A percentile compares a stretch with the other conserved stretches of the same genome.
Evolutionary conservation across 192 early-diverging fungal species (phyloP).

Genomic region (Chytriomyces sp.): DNA sequence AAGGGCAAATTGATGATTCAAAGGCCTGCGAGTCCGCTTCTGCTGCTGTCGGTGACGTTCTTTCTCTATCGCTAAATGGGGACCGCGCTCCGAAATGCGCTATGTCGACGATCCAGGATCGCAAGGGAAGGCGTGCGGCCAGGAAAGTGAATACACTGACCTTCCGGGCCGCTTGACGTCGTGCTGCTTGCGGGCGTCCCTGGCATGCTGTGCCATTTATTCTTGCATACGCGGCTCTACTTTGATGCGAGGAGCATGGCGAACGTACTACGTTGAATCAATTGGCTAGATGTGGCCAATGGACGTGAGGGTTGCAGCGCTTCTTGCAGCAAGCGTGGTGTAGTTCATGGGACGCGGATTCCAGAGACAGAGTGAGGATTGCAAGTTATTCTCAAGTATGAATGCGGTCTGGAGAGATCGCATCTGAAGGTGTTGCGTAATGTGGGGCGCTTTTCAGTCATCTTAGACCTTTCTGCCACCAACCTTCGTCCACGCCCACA

Average conservation of each 20-base stretch:
- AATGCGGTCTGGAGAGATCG: neutral
- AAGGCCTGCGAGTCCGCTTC: no score
- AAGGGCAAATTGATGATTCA: no score
- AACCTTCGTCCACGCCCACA: neutral
- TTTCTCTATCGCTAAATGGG: neutral
- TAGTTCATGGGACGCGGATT: conserved; percentile 33
- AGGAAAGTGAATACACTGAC: no score
- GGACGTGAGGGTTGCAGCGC: neutral
- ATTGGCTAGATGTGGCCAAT: neutral
- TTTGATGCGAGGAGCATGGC: conserved; percentile 19
- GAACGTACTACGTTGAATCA: neutral
- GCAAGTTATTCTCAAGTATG: conserved; percentile 8
- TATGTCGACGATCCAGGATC: no score
- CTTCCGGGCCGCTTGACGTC: conserved; percentile 11
- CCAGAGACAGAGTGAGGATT: conserved; percentile 27
- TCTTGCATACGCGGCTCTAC: neutral
- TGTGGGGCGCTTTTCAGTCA: conserved; percentile 3
- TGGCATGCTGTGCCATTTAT: conserved; percentile 37
- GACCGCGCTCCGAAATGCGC: no score
- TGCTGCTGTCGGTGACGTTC: neutral
- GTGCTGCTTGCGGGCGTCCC: conserved; percentile 46
- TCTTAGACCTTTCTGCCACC: neutral
- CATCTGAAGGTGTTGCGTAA: conserved; percentile 8
- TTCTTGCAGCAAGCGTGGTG: conserved; percentile 24
- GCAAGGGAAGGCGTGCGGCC: no score